Evolutionary conservation across 225 moss, liverwort and hornwort genomes (phyloP).

Genomic region (Pseudoscleropodium purum): DNA sequence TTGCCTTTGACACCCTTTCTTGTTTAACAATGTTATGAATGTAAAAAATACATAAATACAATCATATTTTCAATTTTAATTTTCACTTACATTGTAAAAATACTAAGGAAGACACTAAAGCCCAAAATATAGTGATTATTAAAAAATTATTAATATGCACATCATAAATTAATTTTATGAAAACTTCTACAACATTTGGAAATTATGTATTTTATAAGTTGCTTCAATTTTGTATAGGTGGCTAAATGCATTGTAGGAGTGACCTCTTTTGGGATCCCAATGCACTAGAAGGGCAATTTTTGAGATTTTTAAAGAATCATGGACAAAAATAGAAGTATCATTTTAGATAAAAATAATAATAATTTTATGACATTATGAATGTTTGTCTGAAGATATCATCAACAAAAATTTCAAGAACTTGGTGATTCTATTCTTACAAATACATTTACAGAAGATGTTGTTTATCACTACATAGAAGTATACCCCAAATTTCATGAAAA

Average conservation of each 20-base stretch:
- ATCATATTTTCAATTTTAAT: no score
- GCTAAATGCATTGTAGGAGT: fast-evolving
- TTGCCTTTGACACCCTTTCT: no score
- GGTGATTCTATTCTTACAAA: not conserved
- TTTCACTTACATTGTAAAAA: not conserved
- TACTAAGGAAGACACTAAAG: no score
- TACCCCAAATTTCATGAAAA: not conserved
- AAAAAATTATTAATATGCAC: not conserved
- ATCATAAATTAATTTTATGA: not conserved
- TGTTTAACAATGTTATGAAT: no score
- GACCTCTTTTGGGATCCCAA: not conserved
- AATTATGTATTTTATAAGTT: not conserved
- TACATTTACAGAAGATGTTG: not conserved
- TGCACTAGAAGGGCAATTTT: not conserved
- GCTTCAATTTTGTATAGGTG: not conserved
- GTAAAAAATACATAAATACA: no score
- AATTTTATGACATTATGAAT: not conserved
- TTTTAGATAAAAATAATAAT: not conserved
- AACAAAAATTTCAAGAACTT: not conserved
- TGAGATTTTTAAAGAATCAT: not conserved
- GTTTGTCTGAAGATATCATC: not conserved
- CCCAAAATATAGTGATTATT: not conserved
- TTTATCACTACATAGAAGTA: fast-evolving
- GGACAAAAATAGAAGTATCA: not conserved
- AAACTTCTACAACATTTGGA: not conserved